These are phyloP conservation scores for Starmera caribaea DNA, from an alignment of 805 yeast genomes.

Conservation along the genomic window DNA sequence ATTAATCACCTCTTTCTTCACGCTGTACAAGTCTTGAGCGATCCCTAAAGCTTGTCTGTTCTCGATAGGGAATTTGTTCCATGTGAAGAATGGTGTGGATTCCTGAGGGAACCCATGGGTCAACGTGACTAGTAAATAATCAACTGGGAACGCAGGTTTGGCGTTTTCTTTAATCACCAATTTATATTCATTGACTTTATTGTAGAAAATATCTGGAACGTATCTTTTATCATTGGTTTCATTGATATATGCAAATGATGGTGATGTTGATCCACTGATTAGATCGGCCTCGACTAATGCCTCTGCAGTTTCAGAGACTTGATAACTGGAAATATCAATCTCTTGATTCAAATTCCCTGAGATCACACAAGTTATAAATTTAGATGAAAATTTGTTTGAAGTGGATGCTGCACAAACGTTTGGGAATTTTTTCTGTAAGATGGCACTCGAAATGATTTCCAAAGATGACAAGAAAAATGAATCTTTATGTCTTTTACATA, in stretches of 20 bases:
- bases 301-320: constrained; percentile 81
- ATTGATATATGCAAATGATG: constrained; percentile 75
- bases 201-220: constrained; percentile 90
- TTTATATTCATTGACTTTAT: constrained; percentile 79
- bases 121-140: constrained; percentile 73
- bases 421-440: constrained; percentile 58
- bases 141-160: constrained; percentile 90
- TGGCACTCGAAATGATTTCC: constrained; percentile 78
- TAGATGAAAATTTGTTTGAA: constrained; percentile 65
- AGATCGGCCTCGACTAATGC: constrained; percentile 81
- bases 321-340: constrained; percentile 85
- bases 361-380: constrained; percentile 87
- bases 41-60: constrained; percentile 71
- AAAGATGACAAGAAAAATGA: constrained; percentile 85
- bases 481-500: constrained; percentile 88
- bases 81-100: constrained; percentile 39
- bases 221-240: constrained; percentile 65
- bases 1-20: constrained; percentile 40
- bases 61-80: constrained; percentile 59
- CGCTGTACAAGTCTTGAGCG: constrained; percentile 52
- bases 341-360: constrained; percentile 86
- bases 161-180: constrained; percentile 82
- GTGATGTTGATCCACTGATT: constrained; percentile 81
- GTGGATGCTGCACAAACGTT: constrained; percentile 55
- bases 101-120: constrained; percentile 87